Percentiles rank a stretch among this genome's conserved stretches.
Conservation (phyloP, 208 protist species). For the Tetramitus jugosus region DNA sequence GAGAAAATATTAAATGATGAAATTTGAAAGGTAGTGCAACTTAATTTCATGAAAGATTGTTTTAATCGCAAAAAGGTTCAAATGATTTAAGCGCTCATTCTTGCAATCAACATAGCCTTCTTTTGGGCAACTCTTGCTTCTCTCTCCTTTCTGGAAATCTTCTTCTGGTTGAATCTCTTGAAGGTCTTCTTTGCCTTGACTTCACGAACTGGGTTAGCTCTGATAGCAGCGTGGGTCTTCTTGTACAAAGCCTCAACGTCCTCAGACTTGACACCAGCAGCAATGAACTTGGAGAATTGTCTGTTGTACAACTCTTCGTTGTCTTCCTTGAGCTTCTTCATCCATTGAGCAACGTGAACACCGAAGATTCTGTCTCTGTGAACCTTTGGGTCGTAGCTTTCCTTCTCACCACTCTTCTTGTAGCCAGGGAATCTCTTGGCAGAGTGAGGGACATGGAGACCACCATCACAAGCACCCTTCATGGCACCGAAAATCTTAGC, state of each 20-base stretch:
- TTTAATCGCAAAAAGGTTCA: background rate
- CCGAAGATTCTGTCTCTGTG: constrained; percentile 91
- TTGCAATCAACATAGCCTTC: background rate
- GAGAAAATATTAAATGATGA: constrained; percentile 11
- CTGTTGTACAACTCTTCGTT: constrained; percentile 77
- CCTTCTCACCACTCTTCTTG: constrained; percentile 63
- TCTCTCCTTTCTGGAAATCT: background rate
- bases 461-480: constrained; percentile 94
- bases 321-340: constrained; percentile 89
- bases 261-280: constrained; percentile 72
- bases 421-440: constrained; percentile 88
- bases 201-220: constrained; percentile 60
- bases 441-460: constrained; percentile 90
- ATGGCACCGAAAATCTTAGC: constrained; percentile 78
- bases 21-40: constrained; percentile 7
- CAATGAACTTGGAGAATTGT: constrained; percentile 89
- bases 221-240: constrained; percentile 81
- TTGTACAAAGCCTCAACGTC: constrained; percentile 86
- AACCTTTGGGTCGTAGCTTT: constrained; percentile 74
- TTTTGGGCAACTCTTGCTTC: background rate
- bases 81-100: background rate
- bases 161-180: background rate
- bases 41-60: background rate
- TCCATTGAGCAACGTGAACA: constrained; percentile 94
- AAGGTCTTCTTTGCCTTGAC: no score